Evolutionary conservation across 352 stramenopile species (phyloP).

Genomic region (Pilasporangium apinafurcum): DNA sequence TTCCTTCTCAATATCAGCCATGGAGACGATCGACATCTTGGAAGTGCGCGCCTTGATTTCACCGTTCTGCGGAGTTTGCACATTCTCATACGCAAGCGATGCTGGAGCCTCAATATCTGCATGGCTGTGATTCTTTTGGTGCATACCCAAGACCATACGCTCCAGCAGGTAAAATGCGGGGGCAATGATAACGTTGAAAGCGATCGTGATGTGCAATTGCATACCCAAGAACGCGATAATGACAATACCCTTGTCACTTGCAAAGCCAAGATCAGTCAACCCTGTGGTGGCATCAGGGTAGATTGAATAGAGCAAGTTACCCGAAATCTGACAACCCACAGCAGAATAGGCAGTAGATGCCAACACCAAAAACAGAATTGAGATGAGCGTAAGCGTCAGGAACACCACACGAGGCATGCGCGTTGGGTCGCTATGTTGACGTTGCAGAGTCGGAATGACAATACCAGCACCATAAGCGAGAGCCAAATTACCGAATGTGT

Average conservation of each 20-base stretch:
- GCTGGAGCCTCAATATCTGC: slow-evolving; percentile 10
- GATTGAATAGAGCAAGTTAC: slow-evolving; percentile 54
- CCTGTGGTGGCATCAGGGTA: slow-evolving; percentile 14
- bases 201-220: slow-evolving; percentile 39
- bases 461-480: slow-evolving; percentile 47
- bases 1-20: slow-evolving; percentile 23
- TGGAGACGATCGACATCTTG: slow-evolving; percentile 22
- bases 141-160: slow-evolving; percentile 55
- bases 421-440: slow-evolving; percentile 39
- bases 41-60: slow-evolving; percentile 10
- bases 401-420: slow-evolving; percentile 47
- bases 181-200: slow-evolving; percentile 40
- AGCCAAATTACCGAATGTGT: slow-evolving; percentile 40
- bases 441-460: slow-evolving; percentile 43
- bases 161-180: slow-evolving; percentile 57
- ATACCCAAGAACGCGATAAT: slow-evolving; percentile 51
- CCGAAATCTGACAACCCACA: slow-evolving; percentile 43
- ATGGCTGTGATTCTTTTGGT: slow-evolving; percentile 17
- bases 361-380: slow-evolving; percentile 34
- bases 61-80: not conserved
- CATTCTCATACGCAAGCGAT: slow-evolving; percentile 1
- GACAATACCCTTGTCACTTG: slow-evolving; percentile 25
- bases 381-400: slow-evolving; percentile 42
- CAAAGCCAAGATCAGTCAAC: slow-evolving; percentile 38
- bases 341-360: slow-evolving; percentile 29